These are phyloP conservation scores for Trichoderma simmonsii DNA, from an alignment of 2,329 filamentous ascomycete genomes.

Conservation along the genomic window DNA sequence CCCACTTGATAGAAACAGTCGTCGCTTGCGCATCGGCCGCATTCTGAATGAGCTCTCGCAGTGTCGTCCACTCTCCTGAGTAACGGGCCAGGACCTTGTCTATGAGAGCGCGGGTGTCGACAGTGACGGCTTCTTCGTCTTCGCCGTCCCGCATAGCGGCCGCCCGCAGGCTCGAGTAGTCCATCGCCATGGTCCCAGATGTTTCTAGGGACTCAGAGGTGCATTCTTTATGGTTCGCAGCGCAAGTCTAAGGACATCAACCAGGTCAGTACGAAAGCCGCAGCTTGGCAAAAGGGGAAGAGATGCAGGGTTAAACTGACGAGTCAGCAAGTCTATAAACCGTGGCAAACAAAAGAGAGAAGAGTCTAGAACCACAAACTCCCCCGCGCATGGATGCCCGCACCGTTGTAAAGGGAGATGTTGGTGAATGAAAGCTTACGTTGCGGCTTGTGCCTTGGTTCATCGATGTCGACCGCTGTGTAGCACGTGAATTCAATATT, in stretches of 20 bases:
- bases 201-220: background rate
- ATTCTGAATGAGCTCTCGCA: conserved; percentile 95
- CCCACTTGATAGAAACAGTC: conserved; percentile 86
- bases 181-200: conserved; percentile 46
- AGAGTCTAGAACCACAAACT: background rate
- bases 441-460: background rate
- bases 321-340: background rate
- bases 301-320: background rate
- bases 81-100: conserved; percentile 97
- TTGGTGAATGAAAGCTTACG: background rate
- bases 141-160: conserved; percentile 82
- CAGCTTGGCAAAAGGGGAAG: background rate
- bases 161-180: conserved; percentile 75
- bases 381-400: background rate
- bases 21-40: conserved; percentile 94
- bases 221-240: background rate
- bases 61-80: conserved; percentile 86
- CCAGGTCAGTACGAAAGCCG: background rate
- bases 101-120: conserved; percentile 93
- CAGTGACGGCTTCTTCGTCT: conserved; percentile 95
- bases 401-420: background rate
- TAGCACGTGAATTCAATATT: background rate
- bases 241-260: background rate
- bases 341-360: background rate
- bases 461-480: background rate